Evolutionary conservation across 768 basidiomycete species (phyloP).

Genomic region (Calocybe indica): DNA sequence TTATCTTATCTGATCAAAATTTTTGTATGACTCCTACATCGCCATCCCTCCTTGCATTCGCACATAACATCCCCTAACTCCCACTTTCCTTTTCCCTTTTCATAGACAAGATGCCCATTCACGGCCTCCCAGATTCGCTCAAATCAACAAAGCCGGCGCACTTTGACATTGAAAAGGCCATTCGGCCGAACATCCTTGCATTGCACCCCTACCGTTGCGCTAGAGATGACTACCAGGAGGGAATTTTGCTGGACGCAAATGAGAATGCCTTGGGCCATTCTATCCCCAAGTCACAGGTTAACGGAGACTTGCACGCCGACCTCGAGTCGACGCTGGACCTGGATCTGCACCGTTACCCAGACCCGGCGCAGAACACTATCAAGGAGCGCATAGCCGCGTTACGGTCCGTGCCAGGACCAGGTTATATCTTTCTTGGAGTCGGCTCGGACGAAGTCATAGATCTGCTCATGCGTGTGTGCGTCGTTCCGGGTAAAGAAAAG

Average conservation of each 20-base stretch:
- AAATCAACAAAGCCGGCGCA: slow-evolving; percentile 58
- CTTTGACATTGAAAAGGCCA: slow-evolving; percentile 77
- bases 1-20: slow-evolving; percentile 8
- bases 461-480: slow-evolving; percentile 85
- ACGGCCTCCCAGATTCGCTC: slow-evolving; percentile 44
- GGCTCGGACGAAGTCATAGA: slow-evolving; percentile 98
- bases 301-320: slow-evolving; percentile 22
- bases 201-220: slow-evolving; percentile 94
- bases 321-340: slow-evolving; percentile 35
- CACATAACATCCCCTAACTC: no score
- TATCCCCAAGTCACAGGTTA: slow-evolving; percentile 34
- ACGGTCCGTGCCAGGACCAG: slow-evolving; percentile 54
- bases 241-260: slow-evolving; percentile 94
- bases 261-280: slow-evolving; percentile 93
- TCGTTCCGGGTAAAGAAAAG: slow-evolving; percentile 72
- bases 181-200: slow-evolving; percentile 91
- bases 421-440: slow-evolving; percentile 89
- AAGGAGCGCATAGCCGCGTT: slow-evolving; percentile 72
- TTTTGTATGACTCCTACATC: slow-evolving; percentile 5
- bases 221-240: slow-evolving; percentile 88
- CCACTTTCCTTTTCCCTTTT: no score
- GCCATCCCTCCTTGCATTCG: background rate
- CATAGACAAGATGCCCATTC: slow-evolving; percentile 51
- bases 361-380: slow-evolving; percentile 78
- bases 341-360: slow-evolving; percentile 87